Conservation (phyloP, 305 asterid genomes). For the Lippia alba region DNA sequence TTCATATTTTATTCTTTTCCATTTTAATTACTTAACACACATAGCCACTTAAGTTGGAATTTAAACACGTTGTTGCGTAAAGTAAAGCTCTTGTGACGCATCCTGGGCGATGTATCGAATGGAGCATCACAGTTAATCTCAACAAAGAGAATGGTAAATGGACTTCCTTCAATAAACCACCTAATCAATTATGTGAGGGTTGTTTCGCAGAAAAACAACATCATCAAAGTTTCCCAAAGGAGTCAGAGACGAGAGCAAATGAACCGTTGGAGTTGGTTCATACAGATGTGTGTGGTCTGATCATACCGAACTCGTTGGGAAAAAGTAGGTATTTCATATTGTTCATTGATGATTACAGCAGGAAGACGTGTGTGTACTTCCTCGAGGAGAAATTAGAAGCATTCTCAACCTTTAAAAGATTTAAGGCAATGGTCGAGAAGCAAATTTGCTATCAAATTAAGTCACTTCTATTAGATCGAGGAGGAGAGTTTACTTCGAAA, state of each 20-base stretch:
- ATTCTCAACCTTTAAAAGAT: not conserved
- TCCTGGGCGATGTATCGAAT: no score
- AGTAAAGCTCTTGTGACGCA: no score
- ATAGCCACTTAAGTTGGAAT: no score
- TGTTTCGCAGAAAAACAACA: no score
- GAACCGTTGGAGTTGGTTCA: not conserved
- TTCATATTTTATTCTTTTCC: no score
- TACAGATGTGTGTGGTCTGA: not conserved
- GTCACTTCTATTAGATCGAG: not conserved
- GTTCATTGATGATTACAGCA: not conserved
- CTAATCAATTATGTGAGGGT: no score
- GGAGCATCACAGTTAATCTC: not conserved
- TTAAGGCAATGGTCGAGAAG: not conserved
- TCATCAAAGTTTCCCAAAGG: not conserved
- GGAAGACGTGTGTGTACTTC: not conserved
- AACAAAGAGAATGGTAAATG: not conserved
- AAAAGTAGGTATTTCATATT: no score
- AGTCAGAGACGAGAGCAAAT: not conserved
- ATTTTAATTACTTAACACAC: no score
- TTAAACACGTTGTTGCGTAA: no score
- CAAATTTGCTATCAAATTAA: not conserved
- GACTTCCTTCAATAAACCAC: not conserved
- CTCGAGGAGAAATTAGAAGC: not conserved
- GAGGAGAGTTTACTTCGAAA: not conserved
- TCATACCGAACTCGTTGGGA: not conserved